Percentiles rank a stretch among this genome's conserved stretches.
Conservation (phyloP, 2,329 filamentous ascomycete species). For the Davidsoniella eucalypti region DNA sequence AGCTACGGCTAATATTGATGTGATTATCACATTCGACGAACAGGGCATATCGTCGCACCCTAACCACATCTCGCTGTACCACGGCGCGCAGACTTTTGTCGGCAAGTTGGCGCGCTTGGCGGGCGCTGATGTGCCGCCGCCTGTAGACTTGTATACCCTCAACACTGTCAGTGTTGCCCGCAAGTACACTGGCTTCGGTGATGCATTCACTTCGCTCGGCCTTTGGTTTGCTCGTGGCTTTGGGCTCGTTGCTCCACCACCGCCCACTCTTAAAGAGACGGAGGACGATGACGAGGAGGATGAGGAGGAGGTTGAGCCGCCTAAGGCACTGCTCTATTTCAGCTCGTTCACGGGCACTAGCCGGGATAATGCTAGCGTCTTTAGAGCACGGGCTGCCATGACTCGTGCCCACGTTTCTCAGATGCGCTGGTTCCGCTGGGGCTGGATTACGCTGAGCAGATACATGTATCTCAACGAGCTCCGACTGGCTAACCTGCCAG, state of each 20-base stretch:
- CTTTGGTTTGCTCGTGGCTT: slow-evolving; percentile 29
- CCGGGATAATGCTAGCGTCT: slow-evolving; percentile 19
- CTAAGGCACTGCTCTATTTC: slow-evolving; percentile 50
- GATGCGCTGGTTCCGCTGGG: slow-evolving; percentile 97
- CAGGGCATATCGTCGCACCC: slow-evolving; percentile 72
- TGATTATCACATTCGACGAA: slow-evolving; percentile 80
- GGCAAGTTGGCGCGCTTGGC: slow-evolving; percentile 38
- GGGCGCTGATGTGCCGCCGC: slow-evolving; percentile 2
- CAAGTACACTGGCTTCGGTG: slow-evolving; percentile 69
- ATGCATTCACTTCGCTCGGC: slow-evolving; percentile 54
- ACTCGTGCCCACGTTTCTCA: slow-evolving; percentile 79
- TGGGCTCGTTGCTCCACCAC: slow-evolving; percentile 12
- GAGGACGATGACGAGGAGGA: slow-evolving; percentile 15
- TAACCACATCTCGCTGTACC: slow-evolving; percentile 81
- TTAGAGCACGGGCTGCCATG: slow-evolving; percentile 68
- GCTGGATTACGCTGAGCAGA: slow-evolving; percentile 77
- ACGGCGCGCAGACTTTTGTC: slow-evolving; percentile 63
- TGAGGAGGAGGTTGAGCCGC: slow-evolving; percentile 21
- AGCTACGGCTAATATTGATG: slow-evolving; percentile 48
- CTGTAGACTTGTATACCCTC: slow-evolving; percentile 70
- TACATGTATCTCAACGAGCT: slow-evolving; percentile 96
- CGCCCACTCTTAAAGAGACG: slow-evolving; percentile 6
- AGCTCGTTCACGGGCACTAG: slow-evolving; percentile 46
- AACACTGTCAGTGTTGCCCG: slow-evolving; percentile 53
- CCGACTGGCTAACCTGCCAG: slow-evolving; percentile 30